Base-by-base conservation (phyloP, 306 rosid species). In the Quercus cerris region DNA sequence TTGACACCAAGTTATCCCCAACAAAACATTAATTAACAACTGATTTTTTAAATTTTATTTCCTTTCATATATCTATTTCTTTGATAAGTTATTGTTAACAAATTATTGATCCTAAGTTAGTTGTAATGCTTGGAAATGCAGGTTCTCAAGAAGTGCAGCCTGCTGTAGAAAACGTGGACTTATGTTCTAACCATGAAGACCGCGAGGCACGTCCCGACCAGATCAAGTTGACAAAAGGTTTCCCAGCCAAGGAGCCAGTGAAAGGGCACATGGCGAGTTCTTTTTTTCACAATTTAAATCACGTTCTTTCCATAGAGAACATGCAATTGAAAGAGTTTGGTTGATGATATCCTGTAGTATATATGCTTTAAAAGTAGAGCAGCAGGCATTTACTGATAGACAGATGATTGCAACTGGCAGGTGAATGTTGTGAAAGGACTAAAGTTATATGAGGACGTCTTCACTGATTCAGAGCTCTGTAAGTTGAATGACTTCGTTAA, bases 351-450 rank as follows among this genome's bases (percentile, higher is more conserved):
- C 14, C 23, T 13, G 72, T 55, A 49, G 33, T 72, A 28, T 72
- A 70, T 41, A 41, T 55, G n/a, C 38, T 28, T n/a, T 33, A 23
- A 35, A 3, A 19, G 59, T 81, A 71, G 71, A 56, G 44, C 74
- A 84, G 69, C 41, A 61, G 22, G 73, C 28, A 31, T 17, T 69
- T 73, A 69, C 66, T 89, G 81, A 85, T 67, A 79, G 82, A 78
- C 59, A 73, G 78, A 59, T 77, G 55, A 41, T 71, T 81, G 81
- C 59, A 70, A 67, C 75, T 91, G 84, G 78, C 91, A 95, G 99
- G 98, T 93, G 82, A 96, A 96, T 90, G 99, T 93, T 57, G 99
- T 96, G 79, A 96, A 93, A 77, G 99, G 99, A 5, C 82, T 96
- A 71, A 96, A 96, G 84, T 84, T 94, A 78, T 93, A 88, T 80